Percentiles rank a stretch among this genome's conserved stretches.
These are phyloP conservation scores for Amylostereum chailletii DNA, from an alignment of 1,284 basidiomycete genomes.

Conservation along the genomic window DNA sequence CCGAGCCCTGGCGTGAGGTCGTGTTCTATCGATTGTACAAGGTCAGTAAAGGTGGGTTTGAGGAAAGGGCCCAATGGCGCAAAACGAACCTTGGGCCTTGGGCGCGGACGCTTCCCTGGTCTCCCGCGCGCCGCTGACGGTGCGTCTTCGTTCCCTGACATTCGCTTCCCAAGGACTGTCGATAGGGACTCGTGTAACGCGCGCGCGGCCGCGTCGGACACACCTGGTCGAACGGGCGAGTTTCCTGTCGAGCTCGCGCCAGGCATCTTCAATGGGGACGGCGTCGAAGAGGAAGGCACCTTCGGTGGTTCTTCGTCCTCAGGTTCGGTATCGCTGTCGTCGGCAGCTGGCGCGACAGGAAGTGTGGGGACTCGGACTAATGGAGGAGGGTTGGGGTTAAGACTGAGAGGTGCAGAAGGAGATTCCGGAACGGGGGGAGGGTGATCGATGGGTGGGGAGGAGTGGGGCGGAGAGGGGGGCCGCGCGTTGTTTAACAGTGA, in stretches of 20 bases:
- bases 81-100: conserved; percentile 32
- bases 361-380: background rate
- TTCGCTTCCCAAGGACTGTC: conserved; percentile 58
- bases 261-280: conserved; percentile 37
- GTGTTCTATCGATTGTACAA: conserved; percentile 3
- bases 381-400: conserved; percentile 1
- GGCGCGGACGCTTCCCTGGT: conserved; percentile 33
- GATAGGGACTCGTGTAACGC: conserved; percentile 57
- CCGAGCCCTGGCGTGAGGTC: conserved; percentile 2
- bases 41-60: background rate
- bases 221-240: conserved; percentile 18
- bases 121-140: conserved; percentile 9
- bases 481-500: background rate
- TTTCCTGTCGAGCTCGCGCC: conserved; percentile 5
- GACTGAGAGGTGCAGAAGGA: conserved; percentile 3
- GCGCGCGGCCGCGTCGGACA: conserved; percentile 34
- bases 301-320: conserved; percentile 5
- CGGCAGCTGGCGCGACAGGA: background rate
- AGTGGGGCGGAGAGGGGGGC: background rate
- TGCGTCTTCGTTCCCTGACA: conserved; percentile 17
- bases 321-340: conserved; percentile 8
- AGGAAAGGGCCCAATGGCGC: conserved; percentile 1
- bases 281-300: conserved; percentile 49
- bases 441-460: background rate
- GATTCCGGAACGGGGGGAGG: background rate